These are phyloP conservation scores for Ochetophila trinervis DNA, from an alignment of 306 rosid genomes.

Conservation along the genomic window DNA sequence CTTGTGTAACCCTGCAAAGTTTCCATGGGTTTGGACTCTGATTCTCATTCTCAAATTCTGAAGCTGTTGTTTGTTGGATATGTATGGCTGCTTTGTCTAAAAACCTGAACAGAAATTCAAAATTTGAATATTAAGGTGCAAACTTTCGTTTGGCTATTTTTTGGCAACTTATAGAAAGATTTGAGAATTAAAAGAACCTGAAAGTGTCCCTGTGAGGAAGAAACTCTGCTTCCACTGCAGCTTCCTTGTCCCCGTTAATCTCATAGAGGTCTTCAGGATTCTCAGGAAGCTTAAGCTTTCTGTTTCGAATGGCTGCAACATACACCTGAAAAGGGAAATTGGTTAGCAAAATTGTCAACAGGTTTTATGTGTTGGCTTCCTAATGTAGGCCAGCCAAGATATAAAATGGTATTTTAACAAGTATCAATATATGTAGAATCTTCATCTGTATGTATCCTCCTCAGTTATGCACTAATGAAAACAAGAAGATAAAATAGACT, in stretches of 20 bases:
- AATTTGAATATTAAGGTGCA: neutral
- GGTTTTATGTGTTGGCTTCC: neutral
- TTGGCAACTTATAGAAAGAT: neutral
- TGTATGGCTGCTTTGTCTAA: constrained; percentile 93
- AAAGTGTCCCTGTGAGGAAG: constrained; percentile 63
- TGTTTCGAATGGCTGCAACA: constrained; percentile 74
- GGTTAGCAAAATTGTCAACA: neutral
- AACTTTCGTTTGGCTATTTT: neutral
- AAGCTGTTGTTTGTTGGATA: constrained; percentile 29
- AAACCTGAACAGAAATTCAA: constrained; percentile 41
- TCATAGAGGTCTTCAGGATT: constrained; percentile 65
- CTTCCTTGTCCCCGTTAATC: constrained; percentile 61
- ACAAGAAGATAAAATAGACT: too few relatives aligned
- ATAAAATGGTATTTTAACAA: neutral
- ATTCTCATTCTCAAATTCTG: constrained; percentile 18
- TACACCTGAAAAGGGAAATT: constrained; percentile 51
- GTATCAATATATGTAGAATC: neutral
- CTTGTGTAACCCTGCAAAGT: constrained; percentile 85
- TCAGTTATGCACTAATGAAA: too few relatives aligned
- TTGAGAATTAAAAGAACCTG: constrained; percentile 36
- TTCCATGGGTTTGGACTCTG: constrained; percentile 60
- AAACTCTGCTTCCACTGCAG: constrained; percentile 50
- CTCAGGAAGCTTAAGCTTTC: constrained; percentile 67
- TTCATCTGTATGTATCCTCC: too few relatives aligned
- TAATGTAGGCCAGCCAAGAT: neutral